These are phyloP conservation scores for Fraxinus greggii DNA, from an alignment of 305 asterid genomes.

Conservation along the genomic window DNA sequence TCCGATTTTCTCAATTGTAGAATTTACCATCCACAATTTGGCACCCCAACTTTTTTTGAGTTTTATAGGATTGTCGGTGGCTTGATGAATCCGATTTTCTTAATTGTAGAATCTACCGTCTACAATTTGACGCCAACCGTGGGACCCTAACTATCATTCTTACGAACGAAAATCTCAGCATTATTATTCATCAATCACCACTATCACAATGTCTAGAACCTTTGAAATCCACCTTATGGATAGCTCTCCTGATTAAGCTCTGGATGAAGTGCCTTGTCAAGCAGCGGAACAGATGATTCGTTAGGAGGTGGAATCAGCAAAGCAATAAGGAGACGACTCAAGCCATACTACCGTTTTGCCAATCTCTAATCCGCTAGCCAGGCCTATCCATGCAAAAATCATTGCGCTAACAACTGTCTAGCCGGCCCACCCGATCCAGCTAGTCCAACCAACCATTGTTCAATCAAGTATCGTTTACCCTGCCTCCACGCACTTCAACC, in stretches of 20 bases:
- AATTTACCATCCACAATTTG: background rate
- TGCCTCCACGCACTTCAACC: too few relatives aligned
- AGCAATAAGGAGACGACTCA: background rate
- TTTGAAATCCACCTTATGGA: background rate
- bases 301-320: background rate
- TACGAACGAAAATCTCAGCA: background rate
- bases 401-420: background rate
- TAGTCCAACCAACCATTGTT: background rate
- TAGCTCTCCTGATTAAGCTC: too few relatives aligned
- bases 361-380: background rate
- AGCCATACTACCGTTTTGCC: background rate
- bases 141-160: background rate
- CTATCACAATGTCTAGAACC: background rate
- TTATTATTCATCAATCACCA: background rate
- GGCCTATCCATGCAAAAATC: background rate
- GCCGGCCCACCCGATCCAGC: too few relatives aligned
- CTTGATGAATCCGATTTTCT: background rate
- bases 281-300: background rate
- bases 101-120: too few relatives aligned
- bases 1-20: background rate
- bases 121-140: background rate
- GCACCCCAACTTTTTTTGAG: background rate
- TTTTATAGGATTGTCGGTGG: background rate
- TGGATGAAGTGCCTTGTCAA: too few relatives aligned
- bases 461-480: too few relatives aligned